Percentiles rank a stretch among this genome's conserved stretches.
Conservation (phyloP, 2,329 filamentous ascomycete species). For the Bipolaris bicolor region DNA sequence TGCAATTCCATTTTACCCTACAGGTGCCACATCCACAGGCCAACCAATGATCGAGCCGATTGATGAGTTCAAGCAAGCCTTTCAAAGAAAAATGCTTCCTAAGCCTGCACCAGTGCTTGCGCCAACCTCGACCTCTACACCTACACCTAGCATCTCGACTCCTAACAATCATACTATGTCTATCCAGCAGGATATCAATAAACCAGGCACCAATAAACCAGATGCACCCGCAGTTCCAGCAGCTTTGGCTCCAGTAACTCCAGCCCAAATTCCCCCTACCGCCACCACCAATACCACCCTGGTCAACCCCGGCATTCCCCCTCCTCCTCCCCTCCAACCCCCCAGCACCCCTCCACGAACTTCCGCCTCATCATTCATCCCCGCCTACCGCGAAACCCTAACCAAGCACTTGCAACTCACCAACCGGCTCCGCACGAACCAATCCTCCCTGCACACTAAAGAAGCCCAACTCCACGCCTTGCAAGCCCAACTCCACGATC, state of each 20-base stretch:
- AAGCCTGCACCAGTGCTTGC: neutral
- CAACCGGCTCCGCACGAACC: no score
- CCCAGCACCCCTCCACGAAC: neutral
- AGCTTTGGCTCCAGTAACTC: no score
- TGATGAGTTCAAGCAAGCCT: neutral
- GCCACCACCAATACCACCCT: no score
- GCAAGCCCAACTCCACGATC: neutral
- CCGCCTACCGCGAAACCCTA: no score
- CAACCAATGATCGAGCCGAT: neutral
- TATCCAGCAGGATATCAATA: neutral
- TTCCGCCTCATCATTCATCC: no score
- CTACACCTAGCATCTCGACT: neutral
- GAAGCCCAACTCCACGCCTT: neutral
- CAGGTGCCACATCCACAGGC: neutral
- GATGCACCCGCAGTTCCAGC: neutral
- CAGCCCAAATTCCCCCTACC: no score
- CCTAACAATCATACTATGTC: neutral
- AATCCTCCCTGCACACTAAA: no score
- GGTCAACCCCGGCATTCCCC: no score
- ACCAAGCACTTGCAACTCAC: no score
- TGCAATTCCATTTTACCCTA: neutral
- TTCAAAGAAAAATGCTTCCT: neutral
- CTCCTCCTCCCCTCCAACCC: neutral
- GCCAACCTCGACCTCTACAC: no score
- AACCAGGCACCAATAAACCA: neutral